Percentiles rank a stretch among this genome's conserved stretches.
Conservation (phyloP, 257 asterid species). For the Eucommia ulmoides region DNA sequence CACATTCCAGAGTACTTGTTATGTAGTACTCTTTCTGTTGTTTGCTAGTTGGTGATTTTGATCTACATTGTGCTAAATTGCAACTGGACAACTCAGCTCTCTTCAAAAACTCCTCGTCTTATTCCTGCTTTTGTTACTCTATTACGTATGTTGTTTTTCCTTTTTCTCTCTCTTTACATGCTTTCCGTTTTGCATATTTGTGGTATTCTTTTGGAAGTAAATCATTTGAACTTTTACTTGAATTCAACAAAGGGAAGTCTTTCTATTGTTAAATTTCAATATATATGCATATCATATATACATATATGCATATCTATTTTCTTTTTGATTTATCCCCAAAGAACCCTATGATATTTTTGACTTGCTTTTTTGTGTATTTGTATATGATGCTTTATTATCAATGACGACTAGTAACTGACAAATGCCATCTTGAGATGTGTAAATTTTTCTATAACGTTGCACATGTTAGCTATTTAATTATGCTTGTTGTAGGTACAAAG, state of each 20-base stretch:
- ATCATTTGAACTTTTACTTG: neutral
- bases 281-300: neutral
- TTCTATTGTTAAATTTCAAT: neutral
- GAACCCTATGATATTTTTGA: neutral
- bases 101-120: no score
- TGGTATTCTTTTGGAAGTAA: neutral
- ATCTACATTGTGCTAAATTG: no score
- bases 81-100: no score
- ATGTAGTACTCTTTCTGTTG: no score
- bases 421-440: no score
- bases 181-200: constrained; percentile 1
- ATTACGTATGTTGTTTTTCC: no score
- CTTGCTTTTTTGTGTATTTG: neutral
- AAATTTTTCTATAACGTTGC: no score
- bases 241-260: neutral
- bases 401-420: no score
- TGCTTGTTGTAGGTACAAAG: constrained; percentile 90
- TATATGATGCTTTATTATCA: neutral
- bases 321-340: neutral
- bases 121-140: no score
- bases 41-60: no score
- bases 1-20: no score
- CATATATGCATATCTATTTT: neutral
- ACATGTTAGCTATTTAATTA: no score
- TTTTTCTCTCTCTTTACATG: constrained; percentile 3